Percentiles rank a stretch among this genome's conserved stretches.
Evolutionary conservation across 1,139 yeast species (phyloP).

Genomic region (Suhomyces terraborum): DNA sequence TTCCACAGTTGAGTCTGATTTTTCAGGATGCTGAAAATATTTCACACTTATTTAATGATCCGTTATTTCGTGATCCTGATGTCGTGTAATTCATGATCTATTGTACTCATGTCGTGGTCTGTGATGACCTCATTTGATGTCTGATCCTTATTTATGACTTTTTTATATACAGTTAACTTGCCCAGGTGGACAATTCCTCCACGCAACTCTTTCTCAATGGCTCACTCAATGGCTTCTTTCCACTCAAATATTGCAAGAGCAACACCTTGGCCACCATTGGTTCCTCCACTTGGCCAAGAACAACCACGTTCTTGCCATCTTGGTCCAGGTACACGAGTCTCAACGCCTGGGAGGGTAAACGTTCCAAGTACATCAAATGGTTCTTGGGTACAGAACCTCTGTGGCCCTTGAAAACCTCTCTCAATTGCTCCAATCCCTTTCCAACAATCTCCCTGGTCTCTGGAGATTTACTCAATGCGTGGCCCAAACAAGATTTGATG

Average conservation of each 20-base stretch:
- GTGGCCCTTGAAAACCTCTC: slow-evolving; percentile 48
- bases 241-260: slow-evolving; percentile 62
- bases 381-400: slow-evolving; percentile 69
- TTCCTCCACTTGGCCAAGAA: slow-evolving; percentile 50
- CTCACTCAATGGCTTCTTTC: slow-evolving; percentile 55
- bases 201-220: slow-evolving; percentile 39
- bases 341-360: slow-evolving; percentile 48
- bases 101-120: background rate
- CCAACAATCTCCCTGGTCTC: slow-evolving; percentile 38
- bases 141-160: background rate
- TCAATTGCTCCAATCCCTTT: slow-evolving; percentile 57
- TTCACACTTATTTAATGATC: background rate
- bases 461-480: slow-evolving; percentile 42
- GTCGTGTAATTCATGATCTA: background rate
- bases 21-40: too few species aligned
- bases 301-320: slow-evolving; percentile 29
- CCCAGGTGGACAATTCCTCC: slow-evolving; percentile 25
- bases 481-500: slow-evolving; percentile 69
- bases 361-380: slow-evolving; percentile 54
- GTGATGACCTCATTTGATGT: slow-evolving; percentile 1
- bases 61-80: background rate
- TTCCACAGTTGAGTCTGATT: too few species aligned
- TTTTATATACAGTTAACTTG: background rate
- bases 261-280: slow-evolving; percentile 55
- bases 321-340: slow-evolving; percentile 44